These are phyloP conservation scores for Groenewaldozyma auringiensis DNA, from an alignment of 1,139 yeast genomes.

Conservation along the genomic window DNA sequence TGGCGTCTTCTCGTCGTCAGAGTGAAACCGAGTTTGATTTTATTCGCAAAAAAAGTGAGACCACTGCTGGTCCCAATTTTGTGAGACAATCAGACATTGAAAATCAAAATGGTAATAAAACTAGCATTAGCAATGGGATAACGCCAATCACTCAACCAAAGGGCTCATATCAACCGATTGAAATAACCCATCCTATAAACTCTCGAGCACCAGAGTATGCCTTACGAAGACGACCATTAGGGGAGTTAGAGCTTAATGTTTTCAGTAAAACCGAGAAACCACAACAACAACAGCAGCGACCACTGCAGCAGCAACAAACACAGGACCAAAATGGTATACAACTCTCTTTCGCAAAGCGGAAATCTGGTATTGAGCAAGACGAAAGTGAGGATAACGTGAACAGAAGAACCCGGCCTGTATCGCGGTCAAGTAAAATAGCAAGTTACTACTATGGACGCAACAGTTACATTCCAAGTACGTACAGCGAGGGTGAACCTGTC, in stretches of 20 bases:
- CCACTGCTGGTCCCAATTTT: neutral
- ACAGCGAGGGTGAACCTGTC: neutral
- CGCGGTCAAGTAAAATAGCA: constrained; percentile 1
- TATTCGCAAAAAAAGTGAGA: neutral
- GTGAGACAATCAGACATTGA: neutral
- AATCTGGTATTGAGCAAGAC: neutral
- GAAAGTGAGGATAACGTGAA: neutral
- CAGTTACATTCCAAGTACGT: neutral
- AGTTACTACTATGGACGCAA: constrained; percentile 1
- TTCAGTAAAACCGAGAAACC: neutral
- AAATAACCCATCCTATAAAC: constrained; percentile 19
- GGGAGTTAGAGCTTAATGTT: constrained; percentile 10
- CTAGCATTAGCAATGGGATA: no score
- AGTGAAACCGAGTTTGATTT: neutral
- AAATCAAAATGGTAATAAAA: neutral
- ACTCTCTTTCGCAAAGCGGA: no score
- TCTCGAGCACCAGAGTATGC: constrained; percentile 13
- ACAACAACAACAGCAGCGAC: neutral
- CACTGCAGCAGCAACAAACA: neutral
- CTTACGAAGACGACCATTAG: constrained; percentile 17
- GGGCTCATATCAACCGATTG: constrained; percentile 2
- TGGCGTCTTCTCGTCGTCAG: neutral
- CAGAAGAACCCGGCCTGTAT: neutral
- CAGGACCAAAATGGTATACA: neutral
- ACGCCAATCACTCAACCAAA: no score